These are phyloP conservation scores for Furculomyces boomerangus DNA, from an alignment of 371 early-diverging fungal species.

Conservation along the genomic window DNA sequence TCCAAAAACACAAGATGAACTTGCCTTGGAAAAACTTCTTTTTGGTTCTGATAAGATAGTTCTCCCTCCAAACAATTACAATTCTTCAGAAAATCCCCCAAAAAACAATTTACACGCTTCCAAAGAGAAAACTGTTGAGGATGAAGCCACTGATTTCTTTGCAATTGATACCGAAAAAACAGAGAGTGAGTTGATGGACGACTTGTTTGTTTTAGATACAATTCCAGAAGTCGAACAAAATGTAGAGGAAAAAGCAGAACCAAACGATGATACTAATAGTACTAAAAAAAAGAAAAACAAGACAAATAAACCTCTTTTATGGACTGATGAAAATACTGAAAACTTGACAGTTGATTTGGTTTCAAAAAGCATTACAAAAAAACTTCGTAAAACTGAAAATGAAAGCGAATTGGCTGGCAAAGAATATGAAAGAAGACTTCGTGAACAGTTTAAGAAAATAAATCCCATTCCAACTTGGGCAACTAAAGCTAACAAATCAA, in stretches of 20 bases:
- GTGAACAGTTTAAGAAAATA: conserved; percentile 52
- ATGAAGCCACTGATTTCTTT: not conserved
- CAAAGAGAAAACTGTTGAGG: conserved; percentile 7
- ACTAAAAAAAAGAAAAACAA: conserved; percentile 5
- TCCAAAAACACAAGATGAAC: conserved; percentile 22
- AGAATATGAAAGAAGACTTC: conserved; percentile 66
- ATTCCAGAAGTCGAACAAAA: conserved; percentile 5
- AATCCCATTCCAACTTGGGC: conserved; percentile 86
- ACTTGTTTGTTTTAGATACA: conserved; percentile 14
- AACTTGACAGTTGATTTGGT: conserved; percentile 43
- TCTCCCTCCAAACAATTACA: conserved; percentile 15
- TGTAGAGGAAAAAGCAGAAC: conserved; percentile 7
- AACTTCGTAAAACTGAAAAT: conserved; percentile 48
- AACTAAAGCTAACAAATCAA: conserved; percentile 25
- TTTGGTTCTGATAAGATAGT: conserved; percentile 34
- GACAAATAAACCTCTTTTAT: conserved; percentile 41
- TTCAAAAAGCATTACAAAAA: conserved; percentile 40
- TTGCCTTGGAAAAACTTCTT: conserved; percentile 40
- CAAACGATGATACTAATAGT: conserved; percentile 8
- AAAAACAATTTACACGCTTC: conserved; percentile 18
- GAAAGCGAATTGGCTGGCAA: conserved; percentile 53
- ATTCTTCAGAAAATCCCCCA: conserved; percentile 12
- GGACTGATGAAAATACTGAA: conserved; percentile 59
- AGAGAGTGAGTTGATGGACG: conserved; percentile 10
- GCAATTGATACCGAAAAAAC: conserved; percentile 1